A percentile compares a stretch with the other conserved stretches of the same genome.
Evolutionary conservation across 345 rosid species (phyloP).

Genomic region (Camelina hispida): DNA sequence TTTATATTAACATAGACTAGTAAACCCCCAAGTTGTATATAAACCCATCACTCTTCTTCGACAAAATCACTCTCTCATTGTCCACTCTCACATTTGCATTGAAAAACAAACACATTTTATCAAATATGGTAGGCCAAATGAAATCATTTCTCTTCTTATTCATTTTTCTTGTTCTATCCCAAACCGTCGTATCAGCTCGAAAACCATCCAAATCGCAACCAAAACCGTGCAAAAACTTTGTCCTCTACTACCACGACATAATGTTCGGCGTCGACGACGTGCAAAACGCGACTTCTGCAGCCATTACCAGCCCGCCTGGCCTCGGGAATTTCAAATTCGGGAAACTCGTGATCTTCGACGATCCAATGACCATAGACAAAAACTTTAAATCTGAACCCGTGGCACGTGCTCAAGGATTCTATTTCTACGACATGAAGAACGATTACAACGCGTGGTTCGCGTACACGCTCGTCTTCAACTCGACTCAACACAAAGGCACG

Average conservation of each 20-base stretch:
- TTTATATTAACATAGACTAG: background rate
- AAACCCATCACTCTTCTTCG: constrained; percentile 31
- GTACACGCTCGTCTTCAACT: constrained; percentile 70
- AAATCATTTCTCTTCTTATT: constrained; percentile 29
- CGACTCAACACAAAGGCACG: constrained; percentile 64
- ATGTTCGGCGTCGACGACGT: constrained; percentile 51
- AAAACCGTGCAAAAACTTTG: constrained; percentile 60
- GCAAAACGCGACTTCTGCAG: constrained; percentile 60
- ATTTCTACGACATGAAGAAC: constrained; percentile 63
- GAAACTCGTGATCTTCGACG: constrained; percentile 59
- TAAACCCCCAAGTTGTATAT: constrained; percentile 21
- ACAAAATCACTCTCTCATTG: constrained; percentile 11
- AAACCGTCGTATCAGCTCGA: constrained; percentile 32
- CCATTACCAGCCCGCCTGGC: constrained; percentile 43
- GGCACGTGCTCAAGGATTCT: constrained; percentile 69
- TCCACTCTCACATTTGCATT: background rate
- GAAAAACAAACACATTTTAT: background rate
- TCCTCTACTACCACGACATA: constrained; percentile 64
- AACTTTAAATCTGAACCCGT: constrained; percentile 50
- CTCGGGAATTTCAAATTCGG: constrained; percentile 53
- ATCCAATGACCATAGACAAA: constrained; percentile 58
- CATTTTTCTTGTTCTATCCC: constrained; percentile 29
- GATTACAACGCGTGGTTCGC: constrained; percentile 58
- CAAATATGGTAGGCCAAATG: constrained; percentile 28
- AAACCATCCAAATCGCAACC: constrained; percentile 39